phyloP scores from a whole-genome alignment of 306 rosid species.

The Purshia tridentata region DNA sequence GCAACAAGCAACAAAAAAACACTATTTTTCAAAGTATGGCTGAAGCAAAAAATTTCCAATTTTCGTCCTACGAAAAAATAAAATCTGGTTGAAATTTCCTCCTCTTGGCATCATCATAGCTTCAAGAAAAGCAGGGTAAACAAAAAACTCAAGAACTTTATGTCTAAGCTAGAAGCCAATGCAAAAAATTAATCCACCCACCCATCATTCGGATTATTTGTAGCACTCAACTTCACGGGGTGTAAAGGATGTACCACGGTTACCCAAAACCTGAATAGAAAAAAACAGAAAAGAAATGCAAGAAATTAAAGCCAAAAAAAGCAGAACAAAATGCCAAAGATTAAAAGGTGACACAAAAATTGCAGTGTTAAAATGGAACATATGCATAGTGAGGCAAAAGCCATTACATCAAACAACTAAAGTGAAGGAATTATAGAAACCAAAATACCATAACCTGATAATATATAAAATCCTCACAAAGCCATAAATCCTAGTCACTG shows the following conservation, averaged over 20 bases:
- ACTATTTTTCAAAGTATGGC: background rate
- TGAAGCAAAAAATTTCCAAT: background rate
- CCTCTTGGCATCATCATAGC: background rate
- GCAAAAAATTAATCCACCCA: conserved; percentile 33
- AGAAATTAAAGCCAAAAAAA: conserved; percentile 7
- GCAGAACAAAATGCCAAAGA: conserved; percentile 5
- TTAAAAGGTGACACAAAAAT: background rate
- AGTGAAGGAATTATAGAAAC: background rate
- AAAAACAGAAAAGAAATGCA: conserved; percentile 21
- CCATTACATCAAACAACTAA: background rate
- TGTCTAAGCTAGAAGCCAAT: background rate
- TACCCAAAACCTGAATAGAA: conserved; percentile 78
- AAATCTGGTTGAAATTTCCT: conserved; percentile 7
- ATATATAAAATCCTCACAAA: background rate
- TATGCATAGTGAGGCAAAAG: background rate
- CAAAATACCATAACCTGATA: background rate
- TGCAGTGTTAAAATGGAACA: background rate
- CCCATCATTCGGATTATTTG: conserved; percentile 77
- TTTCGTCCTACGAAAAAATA: background rate
- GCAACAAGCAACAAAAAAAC: no score
- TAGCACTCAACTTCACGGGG: conserved; percentile 65
- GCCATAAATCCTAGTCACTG: background rate
- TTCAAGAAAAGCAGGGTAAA: background rate
- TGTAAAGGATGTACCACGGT: conserved; percentile 58
- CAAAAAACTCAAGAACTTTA: background rate